Evolutionary conservation across 1,284 basidiomycete species (phyloP).

Genomic region (Sanghuangporus sanghuang): DNA sequence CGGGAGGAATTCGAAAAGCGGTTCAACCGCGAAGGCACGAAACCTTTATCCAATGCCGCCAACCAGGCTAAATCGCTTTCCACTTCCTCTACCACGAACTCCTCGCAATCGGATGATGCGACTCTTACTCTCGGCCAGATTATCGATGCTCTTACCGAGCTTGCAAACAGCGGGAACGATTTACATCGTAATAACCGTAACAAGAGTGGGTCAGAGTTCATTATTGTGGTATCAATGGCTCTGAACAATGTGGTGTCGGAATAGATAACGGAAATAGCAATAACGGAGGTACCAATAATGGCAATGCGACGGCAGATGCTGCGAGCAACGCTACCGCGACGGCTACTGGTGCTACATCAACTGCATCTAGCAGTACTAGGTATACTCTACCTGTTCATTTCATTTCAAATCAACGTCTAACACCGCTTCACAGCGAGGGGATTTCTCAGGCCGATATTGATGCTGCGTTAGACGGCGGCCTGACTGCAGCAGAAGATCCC

Average conservation of each 20-base stretch:
- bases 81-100: background rate
- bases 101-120: background rate
- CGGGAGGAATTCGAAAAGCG: constrained; percentile 24
- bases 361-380: constrained; percentile 1
- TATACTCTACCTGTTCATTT: background rate
- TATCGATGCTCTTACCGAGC: background rate
- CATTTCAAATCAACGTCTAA: background rate
- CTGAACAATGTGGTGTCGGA: background rate
- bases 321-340: background rate
- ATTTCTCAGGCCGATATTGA: constrained; percentile 34
- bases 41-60: background rate
- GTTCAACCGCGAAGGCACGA: constrained; percentile 30
- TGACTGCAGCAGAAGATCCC: constrained; percentile 50
- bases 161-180: background rate
- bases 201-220: background rate
- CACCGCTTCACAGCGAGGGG: constrained; percentile 19
- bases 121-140: background rate
- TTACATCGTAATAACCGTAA: background rate
- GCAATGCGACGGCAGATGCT: constrained; percentile 9
- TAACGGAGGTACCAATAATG: constrained; percentile 11
- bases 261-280: background rate
- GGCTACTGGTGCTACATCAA: background rate
- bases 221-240: background rate
- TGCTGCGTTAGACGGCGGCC: constrained; percentile 32
- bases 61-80: background rate